These are phyloP conservation scores for Penicillium sp. DNA, from an alignment of 2,329 filamentous ascomycete genomes.

Conservation along the genomic window DNA sequence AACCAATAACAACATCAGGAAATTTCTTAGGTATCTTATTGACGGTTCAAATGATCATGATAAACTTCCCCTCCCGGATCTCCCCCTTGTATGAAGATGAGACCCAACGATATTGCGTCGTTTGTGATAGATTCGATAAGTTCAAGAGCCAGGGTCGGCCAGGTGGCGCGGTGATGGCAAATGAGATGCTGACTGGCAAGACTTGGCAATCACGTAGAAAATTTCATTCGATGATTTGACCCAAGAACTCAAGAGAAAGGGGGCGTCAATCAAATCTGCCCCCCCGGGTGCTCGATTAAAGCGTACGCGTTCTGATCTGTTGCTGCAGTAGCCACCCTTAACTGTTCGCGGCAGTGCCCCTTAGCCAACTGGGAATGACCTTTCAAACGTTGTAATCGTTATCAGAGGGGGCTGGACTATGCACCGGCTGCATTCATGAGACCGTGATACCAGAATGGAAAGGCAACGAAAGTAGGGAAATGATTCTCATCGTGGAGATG, in stretches of 20 bases:
- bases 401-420: slow-evolving; percentile 9
- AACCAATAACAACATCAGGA: neutral
- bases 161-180: slow-evolving; percentile 16
- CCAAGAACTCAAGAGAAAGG: neutral
- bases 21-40: too few species aligned
- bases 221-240: neutral
- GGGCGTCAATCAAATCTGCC: neutral
- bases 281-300: neutral
- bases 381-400: slow-evolving; percentile 13
- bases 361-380: slow-evolving; percentile 13
- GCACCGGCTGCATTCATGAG: slow-evolving; percentile 3
- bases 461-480: neutral
- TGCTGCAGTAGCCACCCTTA: neutral
- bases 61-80: slow-evolving; percentile 13
- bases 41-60: slow-evolving; percentile 13
- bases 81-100: slow-evolving; percentile 3
- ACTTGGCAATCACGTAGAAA: slow-evolving; percentile 3
- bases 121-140: slow-evolving; percentile 30
- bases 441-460: neutral
- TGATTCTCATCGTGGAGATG: neutral
- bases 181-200: slow-evolving; percentile 8
- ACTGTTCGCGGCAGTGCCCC: slow-evolving; percentile 10
- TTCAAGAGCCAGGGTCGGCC: slow-evolving; percentile 15
- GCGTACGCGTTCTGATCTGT: slow-evolving; percentile 15
- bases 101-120: slow-evolving; percentile 17